Evolutionary conservation across 1,284 basidiomycete genomes (phyloP), one percentile per base, ranked within the genome.

Genomic region (Trametes polyzona): DNA sequence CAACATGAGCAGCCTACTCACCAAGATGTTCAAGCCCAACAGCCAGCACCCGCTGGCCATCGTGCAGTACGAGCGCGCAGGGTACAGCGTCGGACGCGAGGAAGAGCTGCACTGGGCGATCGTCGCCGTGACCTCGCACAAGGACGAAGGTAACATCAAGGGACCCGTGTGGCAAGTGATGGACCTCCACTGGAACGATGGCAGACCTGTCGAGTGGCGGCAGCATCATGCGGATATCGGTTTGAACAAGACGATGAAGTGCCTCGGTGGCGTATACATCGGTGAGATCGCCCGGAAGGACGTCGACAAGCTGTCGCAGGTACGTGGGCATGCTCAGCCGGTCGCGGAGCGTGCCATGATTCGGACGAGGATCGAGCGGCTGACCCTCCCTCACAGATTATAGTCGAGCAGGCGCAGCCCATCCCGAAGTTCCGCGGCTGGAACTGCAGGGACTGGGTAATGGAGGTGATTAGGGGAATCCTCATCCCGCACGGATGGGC

Each of bases 61-160:
- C 35, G 44, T 49, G 4, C 62, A 63, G 37, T 63, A 61, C 46
- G 39, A 61, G 42, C 35, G 59, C 6, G 47, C n/a, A 12, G 42
- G 32, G 19, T 61, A 37, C 35, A 43, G 52, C 9, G 52, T 58
- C 12, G 62, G 62, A 9, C 36, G 23, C 7, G 62, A 63, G 27
- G 52, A 63, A 24, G 9, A 63, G 12, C 53, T 61, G 8, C 59
- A 63, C 53, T 63, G 62, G 62, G 59, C 59, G 7, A 41, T 63
- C 35, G 29, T 61, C 14, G 29, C 61, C 27, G 14, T 60, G 5
- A 37, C 53, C n/a, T n/a, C n/a, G n/a, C n/a, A n/a, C n/a, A n/a
- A n/a, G n/a, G 33, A 41, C 12, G 50, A 19, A 19, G 10, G n/a
- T 4, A 29, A 33, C 27, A 16, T 36, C 24, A 14, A 19, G 14